Percentiles rank a stretch among this genome's conserved stretches.
Conservation (phyloP, 148 eudicot species). For the Bassia scoparia region DNA sequence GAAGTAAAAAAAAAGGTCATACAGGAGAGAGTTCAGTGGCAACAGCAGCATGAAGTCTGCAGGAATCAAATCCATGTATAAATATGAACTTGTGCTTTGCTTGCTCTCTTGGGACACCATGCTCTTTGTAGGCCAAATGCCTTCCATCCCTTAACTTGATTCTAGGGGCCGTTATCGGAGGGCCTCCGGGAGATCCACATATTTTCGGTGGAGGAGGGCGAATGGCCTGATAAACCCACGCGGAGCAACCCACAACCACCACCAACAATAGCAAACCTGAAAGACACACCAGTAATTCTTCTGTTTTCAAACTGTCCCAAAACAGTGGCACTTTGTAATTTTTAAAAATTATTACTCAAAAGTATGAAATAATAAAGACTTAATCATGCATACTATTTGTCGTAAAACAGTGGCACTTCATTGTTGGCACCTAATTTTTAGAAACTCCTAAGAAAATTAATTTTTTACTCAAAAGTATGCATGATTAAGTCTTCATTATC, state of each 20-base stretch:
- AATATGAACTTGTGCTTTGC: conserved; percentile 63
- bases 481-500: too few species aligned
- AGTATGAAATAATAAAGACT: too few species aligned
- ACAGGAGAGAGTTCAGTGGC: conserved; percentile 57
- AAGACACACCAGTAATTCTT: neutral
- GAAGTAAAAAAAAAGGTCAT: conserved; percentile 4
- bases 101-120: conserved; percentile 58
- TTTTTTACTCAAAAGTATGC: too few species aligned
- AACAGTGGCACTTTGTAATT: neutral
- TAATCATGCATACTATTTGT: too few species aligned
- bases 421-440: too few species aligned
- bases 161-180: conserved; percentile 70
- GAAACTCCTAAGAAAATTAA: too few species aligned
- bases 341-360: too few species aligned
- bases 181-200: conserved; percentile 76
- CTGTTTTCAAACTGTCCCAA: too few species aligned
- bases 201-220: conserved; percentile 58
- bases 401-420: too few species aligned
- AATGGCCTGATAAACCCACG: conserved; percentile 66
- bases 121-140: conserved; percentile 71
- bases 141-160: conserved; percentile 79
- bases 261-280: conserved; percentile 33
- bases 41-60: conserved; percentile 54
- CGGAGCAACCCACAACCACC: conserved; percentile 47
- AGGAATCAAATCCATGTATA: conserved; percentile 64